These are phyloP conservation scores for Pichia sp. DNA, from an alignment of 1,139 yeast species.

Conservation along the genomic window DNA sequence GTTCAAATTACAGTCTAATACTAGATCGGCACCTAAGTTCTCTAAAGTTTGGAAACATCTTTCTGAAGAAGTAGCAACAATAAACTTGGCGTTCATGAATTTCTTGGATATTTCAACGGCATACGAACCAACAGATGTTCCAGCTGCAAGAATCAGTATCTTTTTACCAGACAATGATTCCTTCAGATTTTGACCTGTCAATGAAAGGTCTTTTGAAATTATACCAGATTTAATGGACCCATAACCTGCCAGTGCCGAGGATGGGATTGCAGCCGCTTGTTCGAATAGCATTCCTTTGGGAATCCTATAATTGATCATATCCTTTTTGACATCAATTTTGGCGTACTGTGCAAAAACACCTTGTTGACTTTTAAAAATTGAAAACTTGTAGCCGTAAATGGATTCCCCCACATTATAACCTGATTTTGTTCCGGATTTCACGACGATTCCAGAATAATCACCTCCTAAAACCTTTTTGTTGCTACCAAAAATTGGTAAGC, in stretches of 20 bases:
- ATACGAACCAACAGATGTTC: constrained; percentile 61
- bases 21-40: constrained; percentile 15
- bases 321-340: constrained; percentile 30
- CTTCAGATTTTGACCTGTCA: constrained; percentile 15
- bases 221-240: constrained; percentile 14
- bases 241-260: constrained; percentile 32
- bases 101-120: constrained; percentile 50
- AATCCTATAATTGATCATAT: constrained; percentile 31
- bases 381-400: constrained; percentile 49
- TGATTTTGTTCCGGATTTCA: constrained; percentile 45
- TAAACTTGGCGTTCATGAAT: constrained; percentile 32
- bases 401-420: constrained; percentile 45
- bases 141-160: constrained; percentile 64
- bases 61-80: constrained; percentile 37
- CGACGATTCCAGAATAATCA: constrained; percentile 62
- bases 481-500: constrained; percentile 26
- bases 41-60: constrained; percentile 10
- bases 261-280: constrained; percentile 55
- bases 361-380: constrained; percentile 29
- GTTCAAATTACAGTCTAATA: constrained; percentile 20
- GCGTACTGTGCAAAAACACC: constrained; percentile 52
- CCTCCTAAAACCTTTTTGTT: constrained; percentile 52
- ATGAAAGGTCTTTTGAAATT: not conserved
- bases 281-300: constrained; percentile 41
- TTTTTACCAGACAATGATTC: constrained; percentile 15